These are phyloP conservation scores for Pyrenophora tritici-repentis DNA, from an alignment of 2,329 filamentous ascomycete species.

Conservation along the genomic window DNA sequence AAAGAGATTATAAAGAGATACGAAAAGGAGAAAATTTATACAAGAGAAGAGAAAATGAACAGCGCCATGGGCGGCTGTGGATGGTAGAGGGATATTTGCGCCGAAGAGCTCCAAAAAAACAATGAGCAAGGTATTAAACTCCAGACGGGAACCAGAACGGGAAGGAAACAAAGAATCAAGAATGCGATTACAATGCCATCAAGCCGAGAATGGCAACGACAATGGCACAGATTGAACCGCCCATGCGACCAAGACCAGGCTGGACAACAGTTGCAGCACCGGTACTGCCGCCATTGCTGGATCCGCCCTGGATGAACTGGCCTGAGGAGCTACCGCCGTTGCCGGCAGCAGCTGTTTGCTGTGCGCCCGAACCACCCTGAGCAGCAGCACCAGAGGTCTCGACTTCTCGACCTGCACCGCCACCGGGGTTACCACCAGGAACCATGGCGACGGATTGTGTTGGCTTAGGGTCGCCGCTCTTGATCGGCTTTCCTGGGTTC, in stretches of 20 bases:
- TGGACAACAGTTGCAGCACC: slow-evolving; percentile 28
- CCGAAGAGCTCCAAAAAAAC: background rate
- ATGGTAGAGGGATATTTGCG: background rate
- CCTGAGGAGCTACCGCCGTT: background rate
- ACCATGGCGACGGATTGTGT: slow-evolving; percentile 53
- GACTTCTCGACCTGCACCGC: slow-evolving; percentile 53
- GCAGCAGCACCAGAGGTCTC: slow-evolving; percentile 1
- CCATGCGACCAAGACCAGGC: slow-evolving; percentile 32
- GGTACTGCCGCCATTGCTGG: slow-evolving; percentile 7
- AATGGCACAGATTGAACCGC: slow-evolving; percentile 42
- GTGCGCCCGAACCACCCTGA: background rate
- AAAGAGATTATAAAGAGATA: too few relatives aligned
- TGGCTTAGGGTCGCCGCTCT: slow-evolving; percentile 35
- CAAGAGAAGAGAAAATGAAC: too few relatives aligned
- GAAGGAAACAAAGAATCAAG: too few relatives aligned
- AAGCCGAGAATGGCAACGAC: slow-evolving; percentile 41
- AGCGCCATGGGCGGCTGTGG: too few relatives aligned
- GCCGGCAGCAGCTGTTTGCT: slow-evolving; percentile 7
- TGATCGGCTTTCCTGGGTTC: slow-evolving; percentile 61
- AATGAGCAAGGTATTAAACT: too few relatives aligned
- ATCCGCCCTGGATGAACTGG: slow-evolving; percentile 31
- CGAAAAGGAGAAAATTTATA: too few relatives aligned
- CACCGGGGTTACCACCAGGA: slow-evolving; percentile 60
- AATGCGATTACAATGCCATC: slow-evolving; percentile 30
- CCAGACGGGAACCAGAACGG: too few relatives aligned